These are phyloP conservation scores for Brassica juncea DNA, from an alignment of 345 rosid species.

Conservation along the genomic window DNA sequence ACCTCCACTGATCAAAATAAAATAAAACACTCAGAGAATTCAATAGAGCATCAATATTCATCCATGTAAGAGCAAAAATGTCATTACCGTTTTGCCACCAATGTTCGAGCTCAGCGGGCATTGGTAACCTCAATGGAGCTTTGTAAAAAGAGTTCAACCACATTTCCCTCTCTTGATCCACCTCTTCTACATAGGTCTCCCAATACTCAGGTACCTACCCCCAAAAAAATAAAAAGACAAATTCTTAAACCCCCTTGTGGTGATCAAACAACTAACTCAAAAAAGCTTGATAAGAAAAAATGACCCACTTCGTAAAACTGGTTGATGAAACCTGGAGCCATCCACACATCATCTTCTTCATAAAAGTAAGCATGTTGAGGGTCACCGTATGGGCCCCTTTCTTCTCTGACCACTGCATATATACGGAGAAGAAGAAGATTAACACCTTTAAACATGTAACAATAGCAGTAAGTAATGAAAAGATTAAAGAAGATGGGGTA, in stretches of 20 bases:
- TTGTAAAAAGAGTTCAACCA: slow-evolving; percentile 95
- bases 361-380: slow-evolving; percentile 92
- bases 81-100: slow-evolving; percentile 81
- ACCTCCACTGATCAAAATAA: slow-evolving; percentile 55
- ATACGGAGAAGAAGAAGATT: not conserved
- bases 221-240: slow-evolving; percentile 9
- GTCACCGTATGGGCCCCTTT: slow-evolving; percentile 83
- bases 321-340: slow-evolving; percentile 96
- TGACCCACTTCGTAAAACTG: slow-evolving; percentile 77
- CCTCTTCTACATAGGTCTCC: slow-evolving; percentile 82
- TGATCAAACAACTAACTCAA: slow-evolving; percentile 24
- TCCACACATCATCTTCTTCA: slow-evolving; percentile 96
- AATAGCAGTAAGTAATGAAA: not conserved
- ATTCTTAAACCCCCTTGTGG: slow-evolving; percentile 16
- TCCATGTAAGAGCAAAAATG: slow-evolving; percentile 17
- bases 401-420: slow-evolving; percentile 87
- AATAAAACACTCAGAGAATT: not conserved
- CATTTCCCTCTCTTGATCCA: slow-evolving; percentile 90
- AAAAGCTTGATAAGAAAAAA: slow-evolving; percentile 13
- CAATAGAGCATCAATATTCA: not conserved
- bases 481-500: slow-evolving; percentile 28
- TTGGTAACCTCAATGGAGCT: slow-evolving; percentile 87
- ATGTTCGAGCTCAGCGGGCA: slow-evolving; percentile 96
- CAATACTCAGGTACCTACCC: slow-evolving; percentile 87
- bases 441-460: not conserved